Conservation (phyloP, 2,329 filamentous ascomycete genomes). For the Sarocladiaceae sp. region DNA sequence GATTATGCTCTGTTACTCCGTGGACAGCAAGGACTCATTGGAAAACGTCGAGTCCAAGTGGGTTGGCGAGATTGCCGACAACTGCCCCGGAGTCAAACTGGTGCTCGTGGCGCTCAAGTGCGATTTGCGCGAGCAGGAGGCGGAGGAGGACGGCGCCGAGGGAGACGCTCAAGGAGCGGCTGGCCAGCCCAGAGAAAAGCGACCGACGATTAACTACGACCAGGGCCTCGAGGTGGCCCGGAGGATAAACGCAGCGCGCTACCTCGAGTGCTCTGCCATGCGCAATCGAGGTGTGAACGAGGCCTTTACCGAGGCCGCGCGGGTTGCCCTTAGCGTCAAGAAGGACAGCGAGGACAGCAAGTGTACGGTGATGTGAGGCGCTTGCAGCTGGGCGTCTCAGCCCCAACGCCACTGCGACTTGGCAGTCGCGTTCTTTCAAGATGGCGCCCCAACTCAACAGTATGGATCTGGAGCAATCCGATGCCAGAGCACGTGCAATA, state of each 20-base stretch:
- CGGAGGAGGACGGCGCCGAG: conserved; percentile 64
- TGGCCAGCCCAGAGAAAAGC: conserved; percentile 47
- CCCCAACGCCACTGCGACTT: too few species aligned
- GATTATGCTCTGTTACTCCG: conserved; percentile 98
- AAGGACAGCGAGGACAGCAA: conserved; percentile 57
- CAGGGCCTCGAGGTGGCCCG: conserved; percentile 86
- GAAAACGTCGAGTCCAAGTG: conserved; percentile 99
- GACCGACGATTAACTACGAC: conserved; percentile 79
- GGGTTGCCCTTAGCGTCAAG: conserved; percentile 76
- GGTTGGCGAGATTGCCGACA: conserved; percentile 96
- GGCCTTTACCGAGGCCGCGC: conserved; percentile 94
- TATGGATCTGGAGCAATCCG: too few species aligned
- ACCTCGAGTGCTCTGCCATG: conserved; percentile 98
- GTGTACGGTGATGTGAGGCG: conserved; percentile 53
- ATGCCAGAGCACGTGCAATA: too few species aligned
- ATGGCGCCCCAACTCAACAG: too few species aligned
- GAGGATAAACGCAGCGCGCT: conserved; percentile 85
- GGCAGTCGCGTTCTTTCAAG: too few species aligned
- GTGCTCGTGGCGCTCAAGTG: conserved; percentile 96
- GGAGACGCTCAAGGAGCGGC: conserved; percentile 32
- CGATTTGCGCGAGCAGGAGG: conserved; percentile 75
- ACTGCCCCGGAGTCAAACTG: conserved; percentile 90
- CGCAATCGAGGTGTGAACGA: conserved; percentile 97
- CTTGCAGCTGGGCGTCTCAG: not conserved
- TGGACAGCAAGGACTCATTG: conserved; percentile 91